Evolutionary conservation across 2,329 filamentous ascomycete genomes (phyloP), one percentile per base, ranked within the genome.

Genomic region (Neopestalotiopsis rosae): DNA sequence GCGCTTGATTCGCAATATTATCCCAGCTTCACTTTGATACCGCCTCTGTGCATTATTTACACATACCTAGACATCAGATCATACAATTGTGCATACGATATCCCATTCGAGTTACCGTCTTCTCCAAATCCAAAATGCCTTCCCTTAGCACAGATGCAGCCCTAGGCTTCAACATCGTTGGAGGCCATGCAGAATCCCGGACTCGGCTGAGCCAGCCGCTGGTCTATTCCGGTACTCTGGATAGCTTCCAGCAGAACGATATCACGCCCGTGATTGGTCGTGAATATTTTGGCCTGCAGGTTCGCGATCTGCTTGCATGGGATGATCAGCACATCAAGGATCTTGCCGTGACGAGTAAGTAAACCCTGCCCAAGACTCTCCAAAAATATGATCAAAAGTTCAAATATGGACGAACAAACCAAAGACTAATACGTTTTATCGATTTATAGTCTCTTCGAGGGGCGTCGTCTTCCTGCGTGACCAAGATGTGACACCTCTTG

Each of bases 391-490:
- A 17, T 62, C 4, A 7, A 24, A 13, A 20, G 12, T 14, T 62
- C n/a, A 14, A 62, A 40, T 38, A 7, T 38, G 34, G 45, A 7
- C 45, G n/a, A 0, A 28, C 24, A 9, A 52, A 52, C 45, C 17
- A 20, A 24, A 20, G 9, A 52, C 45, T 52, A 52, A 52, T 20
- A 52, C 45, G 14, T 17, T 9, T 7, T 10, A 17, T 52, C 45
- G 10, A 9, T 38, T 32, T 24, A 24, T 61, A 77, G 81, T 87
- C 72, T 86, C 84, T 1, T 77, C 85, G 67, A 76, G 85, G 17
- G 84, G 85, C 24, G 85, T 87, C 2, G 82, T 86, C 3, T 86
- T 87, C 74, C 80, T 87, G 66, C 81, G 85, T 12, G 77, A 83
- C 62, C 85, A 87, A 70, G 81, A 85, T 71, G 78, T 84, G 32